A percentile compares a stretch with the other conserved stretches of the same genome.
phyloP scores from a whole-genome alignment of 768 basidiomycete genomes.

The Leccinum uliginosum region DNA sequence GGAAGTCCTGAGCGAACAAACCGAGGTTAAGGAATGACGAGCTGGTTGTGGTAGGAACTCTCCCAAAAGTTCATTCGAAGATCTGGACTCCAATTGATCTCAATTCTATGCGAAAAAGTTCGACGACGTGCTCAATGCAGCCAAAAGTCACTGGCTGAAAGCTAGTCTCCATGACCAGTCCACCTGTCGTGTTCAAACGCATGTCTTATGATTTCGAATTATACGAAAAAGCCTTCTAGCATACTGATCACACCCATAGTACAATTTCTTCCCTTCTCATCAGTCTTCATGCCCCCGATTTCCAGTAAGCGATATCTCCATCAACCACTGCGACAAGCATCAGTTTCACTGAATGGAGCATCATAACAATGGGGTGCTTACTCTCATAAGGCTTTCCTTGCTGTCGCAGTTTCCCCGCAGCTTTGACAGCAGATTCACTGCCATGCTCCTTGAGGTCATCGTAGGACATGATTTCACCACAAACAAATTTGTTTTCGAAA shows the following conservation, averaged over 20 bases:
- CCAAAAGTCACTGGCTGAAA: neutral
- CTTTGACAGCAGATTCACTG: slow-evolving; percentile 87
- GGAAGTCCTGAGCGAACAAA: slow-evolving; percentile 12
- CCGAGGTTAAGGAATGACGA: slow-evolving; percentile 10
- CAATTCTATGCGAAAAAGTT: neutral
- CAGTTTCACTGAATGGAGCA: slow-evolving; percentile 2
- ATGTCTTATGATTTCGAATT: slow-evolving; percentile 3
- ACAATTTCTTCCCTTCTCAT: slow-evolving; percentile 4
- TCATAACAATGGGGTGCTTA: slow-evolving; percentile 34
- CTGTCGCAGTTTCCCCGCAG: slow-evolving; percentile 90
- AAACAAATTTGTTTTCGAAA: slow-evolving; percentile 97
- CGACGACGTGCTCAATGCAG: neutral
- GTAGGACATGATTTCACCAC: slow-evolving; percentile 94
- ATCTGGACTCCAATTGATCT: neutral
- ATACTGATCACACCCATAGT: slow-evolving; percentile 5
- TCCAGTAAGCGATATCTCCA: slow-evolving; percentile 93
- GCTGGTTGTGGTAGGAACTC: neutral
- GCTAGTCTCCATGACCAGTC: neutral
- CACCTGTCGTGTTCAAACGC: neutral
- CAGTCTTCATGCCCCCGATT: slow-evolving; percentile 50
- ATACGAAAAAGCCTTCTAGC: slow-evolving; percentile 10
- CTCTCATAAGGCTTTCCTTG: slow-evolving; percentile 98
- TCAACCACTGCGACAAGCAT: slow-evolving; percentile 57
- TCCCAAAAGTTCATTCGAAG: neutral
- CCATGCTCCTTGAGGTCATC: slow-evolving; percentile 89